Evolutionary conservation across 768 basidiomycete genomes (phyloP).

Genomic region (Russula abietina): DNA sequence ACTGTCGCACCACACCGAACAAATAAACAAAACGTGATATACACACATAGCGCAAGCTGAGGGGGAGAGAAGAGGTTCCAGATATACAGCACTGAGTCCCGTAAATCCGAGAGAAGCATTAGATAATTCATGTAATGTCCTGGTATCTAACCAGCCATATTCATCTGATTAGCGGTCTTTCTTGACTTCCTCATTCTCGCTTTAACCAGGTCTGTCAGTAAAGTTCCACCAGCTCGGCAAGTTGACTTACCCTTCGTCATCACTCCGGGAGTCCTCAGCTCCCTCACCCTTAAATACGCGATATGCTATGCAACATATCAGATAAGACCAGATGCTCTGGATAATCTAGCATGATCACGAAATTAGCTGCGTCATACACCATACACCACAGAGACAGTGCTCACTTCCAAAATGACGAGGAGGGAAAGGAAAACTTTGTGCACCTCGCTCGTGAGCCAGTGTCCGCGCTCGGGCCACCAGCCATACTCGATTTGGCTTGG

Average conservation of each 20-base stretch:
- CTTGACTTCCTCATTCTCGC: constrained; percentile 29
- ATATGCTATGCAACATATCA: constrained; percentile 82
- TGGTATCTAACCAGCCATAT: not conserved
- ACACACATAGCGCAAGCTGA: constrained; percentile 2
- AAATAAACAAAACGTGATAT: constrained; percentile 4
- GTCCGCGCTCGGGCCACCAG: constrained; percentile 56
- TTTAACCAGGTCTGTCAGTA: constrained; percentile 15
- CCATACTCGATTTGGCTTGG: constrained; percentile 43
- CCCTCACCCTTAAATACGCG: constrained; percentile 67
- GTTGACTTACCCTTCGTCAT: constrained; percentile 61
- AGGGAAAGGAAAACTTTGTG: constrained; percentile 47
- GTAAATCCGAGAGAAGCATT: constrained; percentile 3
- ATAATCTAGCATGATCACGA: constrained; percentile 42
- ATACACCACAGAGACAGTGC: constrained; percentile 21
- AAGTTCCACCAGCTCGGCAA: not conserved
- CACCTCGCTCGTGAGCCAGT: constrained; percentile 45
- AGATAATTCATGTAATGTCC: constrained; percentile 6
- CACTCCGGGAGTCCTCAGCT: constrained; percentile 81
- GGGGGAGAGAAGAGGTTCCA: not conserved
- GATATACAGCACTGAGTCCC: constrained; percentile 11
- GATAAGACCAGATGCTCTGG: constrained; percentile 78
- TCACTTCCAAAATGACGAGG: constrained; percentile 59
- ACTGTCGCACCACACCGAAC: not conserved
- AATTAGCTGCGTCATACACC: constrained; percentile 13
- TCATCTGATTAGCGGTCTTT: constrained; percentile 30